Evolutionary conservation across 2,329 filamentous ascomycete species (phyloP).

Genomic region (Penicillium polonicum): DNA sequence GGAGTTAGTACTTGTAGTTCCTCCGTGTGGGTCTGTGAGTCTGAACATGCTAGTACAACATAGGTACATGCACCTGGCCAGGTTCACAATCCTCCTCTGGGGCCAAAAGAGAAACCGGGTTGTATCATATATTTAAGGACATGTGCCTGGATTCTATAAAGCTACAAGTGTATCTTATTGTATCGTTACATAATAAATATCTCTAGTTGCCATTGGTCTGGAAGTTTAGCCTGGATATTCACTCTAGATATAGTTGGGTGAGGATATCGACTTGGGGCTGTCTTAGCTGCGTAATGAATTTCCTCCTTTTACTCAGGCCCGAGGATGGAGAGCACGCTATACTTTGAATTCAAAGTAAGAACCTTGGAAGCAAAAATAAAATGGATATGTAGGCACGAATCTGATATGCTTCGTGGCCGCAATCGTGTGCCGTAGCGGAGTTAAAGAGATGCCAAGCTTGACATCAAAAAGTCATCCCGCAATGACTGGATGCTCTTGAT

Average conservation of each 20-base stretch:
- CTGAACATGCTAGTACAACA: not conserved
- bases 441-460: conserved; percentile 5
- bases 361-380: not conserved
- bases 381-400: not conserved
- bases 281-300: not conserved
- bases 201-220: not conserved
- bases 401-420: not conserved
- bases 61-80: not conserved
- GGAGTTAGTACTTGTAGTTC: not conserved
- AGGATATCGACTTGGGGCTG: not conserved
- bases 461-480: conserved; percentile 10
- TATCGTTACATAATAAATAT: not conserved
- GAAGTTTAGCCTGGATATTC: not conserved
- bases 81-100: not conserved
- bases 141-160: not conserved
- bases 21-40: not conserved
- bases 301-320: no score
- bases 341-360: not conserved
- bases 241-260: not conserved
- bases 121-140: no score
- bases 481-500: not conserved
- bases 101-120: not conserved
- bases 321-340: not conserved
- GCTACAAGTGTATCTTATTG: not conserved
- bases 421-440: not conserved